A percentile compares a stretch with the other conserved stretches of the same genome.
phyloP scores from a whole-genome alignment of 1,139 yeast genomes.

The Blastobotrys serpentis region DNA sequence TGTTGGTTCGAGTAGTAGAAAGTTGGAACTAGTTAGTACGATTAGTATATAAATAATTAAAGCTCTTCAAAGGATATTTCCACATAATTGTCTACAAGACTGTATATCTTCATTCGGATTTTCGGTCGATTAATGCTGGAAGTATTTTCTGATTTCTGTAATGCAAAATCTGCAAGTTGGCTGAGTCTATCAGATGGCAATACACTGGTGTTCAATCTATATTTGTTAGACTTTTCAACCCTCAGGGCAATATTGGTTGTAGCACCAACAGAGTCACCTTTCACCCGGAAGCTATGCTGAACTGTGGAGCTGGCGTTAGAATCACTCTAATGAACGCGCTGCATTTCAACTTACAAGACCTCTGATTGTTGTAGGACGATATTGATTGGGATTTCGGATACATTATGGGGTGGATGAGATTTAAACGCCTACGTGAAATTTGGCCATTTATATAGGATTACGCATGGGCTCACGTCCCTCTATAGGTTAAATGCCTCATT shows the following conservation, averaged over 20 bases:
- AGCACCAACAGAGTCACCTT: neutral
- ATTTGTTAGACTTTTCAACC: neutral
- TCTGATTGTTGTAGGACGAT: neutral
- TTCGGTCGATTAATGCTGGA: neutral
- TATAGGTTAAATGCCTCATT: too few species aligned
- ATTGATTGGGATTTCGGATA: neutral
- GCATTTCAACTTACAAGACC: neutral
- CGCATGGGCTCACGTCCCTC: too few species aligned
- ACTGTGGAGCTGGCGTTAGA: neutral
- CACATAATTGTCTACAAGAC: neutral
- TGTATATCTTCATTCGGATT: constrained; percentile 1
- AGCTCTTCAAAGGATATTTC: neutral
- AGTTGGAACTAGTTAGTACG: constrained; percentile 47
- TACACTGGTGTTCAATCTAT: neutral
- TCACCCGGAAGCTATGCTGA: neutral
- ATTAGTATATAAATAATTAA: constrained; percentile 19
- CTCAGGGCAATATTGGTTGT: neutral
- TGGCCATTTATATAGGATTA: too few species aligned
- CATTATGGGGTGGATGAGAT: neutral
- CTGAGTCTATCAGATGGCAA: neutral
- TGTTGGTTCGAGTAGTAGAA: constrained; percentile 55
- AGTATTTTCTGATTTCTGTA: too few species aligned
- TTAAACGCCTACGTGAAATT: too few species aligned
- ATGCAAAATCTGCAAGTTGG: constrained; percentile 1
- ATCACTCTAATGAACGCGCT: neutral